Percentiles rank a stretch among this genome's conserved stretches.
Conservation (phyloP, 345 rosid genomes). For the Ceriops decandra region DNA sequence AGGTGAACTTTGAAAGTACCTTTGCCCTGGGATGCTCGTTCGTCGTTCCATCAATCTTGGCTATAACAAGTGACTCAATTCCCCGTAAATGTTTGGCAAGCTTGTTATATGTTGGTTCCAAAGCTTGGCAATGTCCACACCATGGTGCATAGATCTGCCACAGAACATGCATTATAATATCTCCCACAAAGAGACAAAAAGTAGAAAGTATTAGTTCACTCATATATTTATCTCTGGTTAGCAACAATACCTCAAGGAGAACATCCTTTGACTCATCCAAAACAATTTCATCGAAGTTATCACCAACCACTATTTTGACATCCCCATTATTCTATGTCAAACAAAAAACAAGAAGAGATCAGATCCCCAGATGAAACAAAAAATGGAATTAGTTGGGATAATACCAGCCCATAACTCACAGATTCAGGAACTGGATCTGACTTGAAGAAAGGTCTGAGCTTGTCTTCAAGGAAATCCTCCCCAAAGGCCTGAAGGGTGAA, state of each 20-base stretch:
- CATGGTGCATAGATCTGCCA: constrained; percentile 91
- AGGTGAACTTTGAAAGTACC: constrained; percentile 41
- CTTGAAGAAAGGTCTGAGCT: constrained; percentile 85
- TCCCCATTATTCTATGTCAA: constrained; percentile 78
- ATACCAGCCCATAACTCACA: constrained; percentile 37
- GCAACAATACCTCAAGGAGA: constrained; percentile 75
- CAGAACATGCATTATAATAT: constrained; percentile 8
- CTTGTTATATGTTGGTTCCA: constrained; percentile 89
- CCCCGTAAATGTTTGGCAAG: constrained; percentile 80
- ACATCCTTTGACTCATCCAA: constrained; percentile 95
- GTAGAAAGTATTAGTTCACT: background rate
- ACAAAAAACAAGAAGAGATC: constrained; percentile 8
- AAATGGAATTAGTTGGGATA: constrained; percentile 6
- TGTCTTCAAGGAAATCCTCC: constrained; percentile 65
- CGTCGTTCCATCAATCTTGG: constrained; percentile 99
- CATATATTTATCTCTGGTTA: background rate
- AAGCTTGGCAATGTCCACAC: constrained; percentile 99
- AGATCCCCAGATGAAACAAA: constrained; percentile 10
- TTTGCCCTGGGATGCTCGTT: constrained; percentile 98
- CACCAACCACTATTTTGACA: constrained; percentile 91
- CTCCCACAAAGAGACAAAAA: constrained; percentile 3
- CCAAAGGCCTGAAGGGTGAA: constrained; percentile 52
- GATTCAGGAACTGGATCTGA: constrained; percentile 93
- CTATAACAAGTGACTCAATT: constrained; percentile 80
- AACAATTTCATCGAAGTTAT: constrained; percentile 87